Evolutionary conservation across 1,139 yeast species (phyloP), one percentile per base, ranked within the genome.

Genomic region (Tardiomyces blankii): DNA sequence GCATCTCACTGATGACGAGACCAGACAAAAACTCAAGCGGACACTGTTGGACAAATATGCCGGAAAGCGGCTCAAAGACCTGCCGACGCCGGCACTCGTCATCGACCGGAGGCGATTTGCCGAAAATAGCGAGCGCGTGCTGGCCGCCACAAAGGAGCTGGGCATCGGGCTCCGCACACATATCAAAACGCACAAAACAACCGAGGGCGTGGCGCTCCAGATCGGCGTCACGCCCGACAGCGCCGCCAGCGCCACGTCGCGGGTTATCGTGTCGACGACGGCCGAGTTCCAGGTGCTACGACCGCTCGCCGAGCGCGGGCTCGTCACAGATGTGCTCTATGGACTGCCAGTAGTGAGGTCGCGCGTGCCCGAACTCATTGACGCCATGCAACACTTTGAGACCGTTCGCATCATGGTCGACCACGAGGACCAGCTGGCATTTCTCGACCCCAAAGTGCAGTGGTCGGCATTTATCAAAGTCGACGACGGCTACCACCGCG

Each of bases 301-400:
- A 7, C 25, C 25, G 25, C 25, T 21, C 25, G 25, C 25, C 7
- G 1, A 58, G 65, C 59, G 68, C 21, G 75, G 75, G 0, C 54
- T 66, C 39, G 69, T 84, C 42, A 67, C 61, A 4, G 89, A 82
- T 58, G 68, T 83, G 13, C 68, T 78, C 42, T 83, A 74, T 60
- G 80, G 89, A 39, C 67, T 84, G 46, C 94, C 93, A 1, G 78
- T 80, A 2, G 68, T 73, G 42, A 70, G 73, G 18, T 72, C 76
- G 21, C 61, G 69, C 16, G 54, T 84, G 21, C 61, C 61, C 0
- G 84, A 78, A 53, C 65, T 81, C 51, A 67, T 67, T 2, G 72
- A 66, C 2, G 59, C 82, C 40, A 44, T 48, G 19, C 48, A 49
- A 32, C 14, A 11, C 28, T 21, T 39, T 12, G 21, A 39, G 40